Conservation (phyloP, 75 land plant species). For the Adiantum capillusveneris region DNA sequence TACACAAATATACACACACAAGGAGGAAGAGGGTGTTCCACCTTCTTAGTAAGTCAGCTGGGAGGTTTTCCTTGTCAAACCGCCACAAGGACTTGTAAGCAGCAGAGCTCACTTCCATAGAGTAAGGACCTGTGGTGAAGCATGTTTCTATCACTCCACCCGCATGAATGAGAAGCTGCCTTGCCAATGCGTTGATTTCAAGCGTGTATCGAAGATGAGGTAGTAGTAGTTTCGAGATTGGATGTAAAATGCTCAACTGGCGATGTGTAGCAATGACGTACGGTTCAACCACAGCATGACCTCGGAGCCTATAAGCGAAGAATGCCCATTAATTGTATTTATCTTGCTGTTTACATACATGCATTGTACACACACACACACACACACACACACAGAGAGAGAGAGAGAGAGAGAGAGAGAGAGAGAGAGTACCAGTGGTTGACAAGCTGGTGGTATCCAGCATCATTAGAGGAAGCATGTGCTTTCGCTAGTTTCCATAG, state of each 20-base stretch:
- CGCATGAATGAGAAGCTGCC: slow-evolving; percentile 43
- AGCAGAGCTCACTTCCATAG: slow-evolving; percentile 52
- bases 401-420: too few species aligned
- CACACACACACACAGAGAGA: too few species aligned
- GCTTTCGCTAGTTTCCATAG: slow-evolving; percentile 68
- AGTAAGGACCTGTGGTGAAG: slow-evolving; percentile 32
- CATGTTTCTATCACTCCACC: slow-evolving; percentile 48
- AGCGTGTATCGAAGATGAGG: slow-evolving; percentile 58
- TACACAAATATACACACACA: too few species aligned
- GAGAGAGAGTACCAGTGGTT: slow-evolving; percentile 47
- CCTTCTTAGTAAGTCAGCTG: slow-evolving; percentile 52
- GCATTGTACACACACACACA: too few species aligned
- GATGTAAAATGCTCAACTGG: slow-evolving; percentile 57
- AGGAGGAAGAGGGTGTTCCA: slow-evolving; percentile 6
- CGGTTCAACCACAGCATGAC: slow-evolving; percentile 57
- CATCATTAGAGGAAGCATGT: slow-evolving; percentile 60
- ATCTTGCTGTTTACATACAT: too few species aligned
- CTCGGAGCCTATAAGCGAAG: slow-evolving; percentile 35
- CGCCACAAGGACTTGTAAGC: slow-evolving; percentile 51
- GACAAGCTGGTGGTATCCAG: slow-evolving; percentile 64
- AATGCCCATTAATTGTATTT: too few species aligned
- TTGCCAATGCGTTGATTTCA: slow-evolving; percentile 61
- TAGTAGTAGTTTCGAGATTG: slow-evolving; percentile 44
- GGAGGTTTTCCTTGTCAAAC: slow-evolving; percentile 47
- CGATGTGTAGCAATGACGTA: slow-evolving; percentile 57